These are phyloP conservation scores for Dacryopinax primogenitus DNA, from an alignment of 768 basidiomycete genomes.

Conservation along the genomic window DNA sequence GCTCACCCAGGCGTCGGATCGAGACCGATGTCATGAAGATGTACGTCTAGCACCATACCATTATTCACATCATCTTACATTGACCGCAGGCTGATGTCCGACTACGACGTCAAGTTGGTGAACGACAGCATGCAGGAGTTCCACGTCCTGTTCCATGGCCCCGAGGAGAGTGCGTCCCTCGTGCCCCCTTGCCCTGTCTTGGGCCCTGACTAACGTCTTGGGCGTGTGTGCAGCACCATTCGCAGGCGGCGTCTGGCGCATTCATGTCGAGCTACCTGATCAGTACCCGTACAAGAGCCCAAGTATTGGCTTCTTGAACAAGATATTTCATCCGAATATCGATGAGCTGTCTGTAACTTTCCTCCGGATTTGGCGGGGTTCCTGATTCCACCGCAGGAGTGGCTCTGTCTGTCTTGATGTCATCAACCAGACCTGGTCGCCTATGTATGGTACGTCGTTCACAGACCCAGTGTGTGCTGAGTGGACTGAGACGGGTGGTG, in stretches of 20 bases:
- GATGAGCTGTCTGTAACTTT: constrained; percentile 72
- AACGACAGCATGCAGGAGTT: constrained; percentile 99
- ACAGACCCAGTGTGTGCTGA: background rate
- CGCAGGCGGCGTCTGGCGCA: constrained; percentile 97
- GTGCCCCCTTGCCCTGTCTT: background rate
- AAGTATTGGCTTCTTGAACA: constrained; percentile 99
- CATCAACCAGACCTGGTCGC: constrained; percentile 99
- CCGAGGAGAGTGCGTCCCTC: constrained; percentile 66
- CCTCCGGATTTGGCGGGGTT: constrained; percentile 14
- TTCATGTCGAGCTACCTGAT: constrained; percentile 95
- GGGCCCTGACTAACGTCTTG: background rate
- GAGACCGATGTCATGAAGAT: constrained; percentile 99
- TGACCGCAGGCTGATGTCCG: constrained; percentile 75
- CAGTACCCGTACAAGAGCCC: constrained; percentile 99
- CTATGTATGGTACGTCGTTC: constrained; percentile 80
- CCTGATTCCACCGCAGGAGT: constrained; percentile 42
- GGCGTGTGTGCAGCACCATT: constrained; percentile 61
- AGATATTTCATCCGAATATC: constrained; percentile 99
- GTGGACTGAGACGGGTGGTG: background rate
- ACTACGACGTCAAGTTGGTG: constrained; percentile 93
- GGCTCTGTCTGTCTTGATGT: constrained; percentile 98
- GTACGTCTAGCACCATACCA: constrained; percentile 35
- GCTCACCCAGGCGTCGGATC: constrained; percentile 83
- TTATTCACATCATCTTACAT: constrained; percentile 13
- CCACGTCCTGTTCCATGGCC: constrained; percentile 90